Evolutionary conservation across 2,329 filamentous ascomycete genomes (phyloP), one percentile per base, ranked within the genome.

Genomic region (Aspergillus hortae): DNA sequence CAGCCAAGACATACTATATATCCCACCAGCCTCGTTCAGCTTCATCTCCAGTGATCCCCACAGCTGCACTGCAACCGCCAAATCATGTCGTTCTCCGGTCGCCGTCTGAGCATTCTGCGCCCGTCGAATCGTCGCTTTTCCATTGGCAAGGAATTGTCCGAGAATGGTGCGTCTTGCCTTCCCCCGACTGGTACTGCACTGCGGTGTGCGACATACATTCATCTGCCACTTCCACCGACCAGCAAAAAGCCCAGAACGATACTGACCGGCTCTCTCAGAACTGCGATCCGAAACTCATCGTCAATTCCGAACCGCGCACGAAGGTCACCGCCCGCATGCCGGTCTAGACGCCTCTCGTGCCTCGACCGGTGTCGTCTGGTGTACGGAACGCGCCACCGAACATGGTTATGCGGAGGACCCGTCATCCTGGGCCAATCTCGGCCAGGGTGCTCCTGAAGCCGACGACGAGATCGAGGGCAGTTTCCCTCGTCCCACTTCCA

Each of bases 311-410:
- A 84, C 85, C 68, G 89, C 90, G 58, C 92, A 96, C 74, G 90
- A 94, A 72, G 92, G 92, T 53, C 91, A 95, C 76, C 86, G 89
- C 68, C 87, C 90, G 44, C 92, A 96, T 71, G 90, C 92, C 54
- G 92, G 92, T 62, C 86, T 96, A 59, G 92, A 96, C 67, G 88
- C 90, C 49, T 88, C 85, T 55, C 85, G 91, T 71, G 88, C 90
- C 42, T 95, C 89, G 14, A 97, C 92, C 12, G 92, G 92, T 73
- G 92, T 96, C 4, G 89, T 96, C 58, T 96, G 92, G 92, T 73
- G 70, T 51, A 76, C 73, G 33, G 74, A 77, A 52, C 87, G 90
- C 62, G 92, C 92, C 49, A 83, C 85, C 69, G 91, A 96, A 74
- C 89, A 92, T 74, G 92, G 92, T 62, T 96, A 88, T 76, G 77